Evolutionary conservation across 1,284 basidiomycete genomes (phyloP), one percentile per base, ranked within the genome.

Genomic region (Wallemia mellicola): DNA sequence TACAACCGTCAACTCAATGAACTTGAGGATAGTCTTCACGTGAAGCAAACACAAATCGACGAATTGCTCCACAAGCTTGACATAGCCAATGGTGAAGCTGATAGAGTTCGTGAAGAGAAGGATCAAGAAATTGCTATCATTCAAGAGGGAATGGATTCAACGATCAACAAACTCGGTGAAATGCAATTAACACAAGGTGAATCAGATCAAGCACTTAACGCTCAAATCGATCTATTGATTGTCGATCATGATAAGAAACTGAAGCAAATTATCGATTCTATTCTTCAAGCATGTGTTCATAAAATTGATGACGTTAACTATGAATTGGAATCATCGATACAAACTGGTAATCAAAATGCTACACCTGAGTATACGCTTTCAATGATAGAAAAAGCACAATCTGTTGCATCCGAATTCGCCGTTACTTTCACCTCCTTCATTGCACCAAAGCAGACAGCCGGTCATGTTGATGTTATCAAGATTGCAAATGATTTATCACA

Each of bases 391-490:
- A 96, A 96, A 73, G 83, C 88, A 2, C 75, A 82, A 69, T 86
- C 86, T 66, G 91, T 85, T 66, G 85, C 88, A 19, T 96, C 82
- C 62, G 92, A 98, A 68, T 98, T 99, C 68, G 89, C 91, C 14
- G 86, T 86, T 24, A 77, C 89, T 59, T 98, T 91, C 75, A 88
- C 87, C 69, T 77, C 94, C 17, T 87, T 87, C 72, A 76, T 98
- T 24, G 79, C 81, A 60, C 85, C 84, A 38, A 87, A 95, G 67
- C 74, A 75, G 32, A 92, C 92, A 54, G 88, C 87, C 33, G 86
- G 95, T 62, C 81, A 98, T 67, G 94, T 99, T 62, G 87, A 94
- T 60, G 94, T 98, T 60, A 98, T 99, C 76, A 95, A 95, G 72
- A 79, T 82, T 56, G 87, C 92, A 62, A 98, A 96, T 71, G 88